Conservation (phyloP, 2,329 filamentous ascomycete species). For the Fonsecaea monophora region DNA sequence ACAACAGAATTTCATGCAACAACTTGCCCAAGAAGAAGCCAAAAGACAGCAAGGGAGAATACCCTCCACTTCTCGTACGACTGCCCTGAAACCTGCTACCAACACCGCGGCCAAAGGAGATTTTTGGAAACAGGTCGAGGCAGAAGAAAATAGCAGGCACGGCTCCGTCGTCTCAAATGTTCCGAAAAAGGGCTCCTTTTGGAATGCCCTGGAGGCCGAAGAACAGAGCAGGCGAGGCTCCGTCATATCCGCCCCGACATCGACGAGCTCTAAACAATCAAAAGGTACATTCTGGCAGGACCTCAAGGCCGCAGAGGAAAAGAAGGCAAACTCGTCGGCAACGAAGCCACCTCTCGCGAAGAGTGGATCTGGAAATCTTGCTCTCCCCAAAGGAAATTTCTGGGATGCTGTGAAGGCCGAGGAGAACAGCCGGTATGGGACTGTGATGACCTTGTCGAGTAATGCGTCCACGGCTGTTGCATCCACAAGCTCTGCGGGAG, state of each 20-base stretch:
- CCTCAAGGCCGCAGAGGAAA: conserved; percentile 35
- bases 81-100: conserved; percentile 5
- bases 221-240: conserved; percentile 30
- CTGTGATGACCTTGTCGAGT: conserved; percentile 36
- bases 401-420: conserved; percentile 36
- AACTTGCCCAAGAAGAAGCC: conserved; percentile 35
- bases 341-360: conserved; percentile 8
- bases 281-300: conserved; percentile 39
- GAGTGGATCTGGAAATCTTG: conserved; percentile 8
- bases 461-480: conserved; percentile 35
- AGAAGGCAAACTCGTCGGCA: conserved; percentile 21
- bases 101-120: conserved; percentile 19
- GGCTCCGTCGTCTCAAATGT: conserved; percentile 27
- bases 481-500: conserved; percentile 21
- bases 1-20: conserved; percentile 34
- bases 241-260: conserved; percentile 20
- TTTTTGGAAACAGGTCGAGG: conserved; percentile 31
- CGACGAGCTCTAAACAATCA: conserved; percentile 19
- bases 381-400: conserved; percentile 29
- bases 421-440: conserved; percentile 34
- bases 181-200: conserved; percentile 26
- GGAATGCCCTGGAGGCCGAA: conserved; percentile 29
- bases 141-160: conserved; percentile 30
- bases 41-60: conserved; percentile 23
- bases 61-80: background rate